Evolutionary conservation across 2,329 filamentous ascomycete genomes (phyloP), one percentile per base, ranked within the genome.

Genomic region (Sporothrix dimorphospora): DNA sequence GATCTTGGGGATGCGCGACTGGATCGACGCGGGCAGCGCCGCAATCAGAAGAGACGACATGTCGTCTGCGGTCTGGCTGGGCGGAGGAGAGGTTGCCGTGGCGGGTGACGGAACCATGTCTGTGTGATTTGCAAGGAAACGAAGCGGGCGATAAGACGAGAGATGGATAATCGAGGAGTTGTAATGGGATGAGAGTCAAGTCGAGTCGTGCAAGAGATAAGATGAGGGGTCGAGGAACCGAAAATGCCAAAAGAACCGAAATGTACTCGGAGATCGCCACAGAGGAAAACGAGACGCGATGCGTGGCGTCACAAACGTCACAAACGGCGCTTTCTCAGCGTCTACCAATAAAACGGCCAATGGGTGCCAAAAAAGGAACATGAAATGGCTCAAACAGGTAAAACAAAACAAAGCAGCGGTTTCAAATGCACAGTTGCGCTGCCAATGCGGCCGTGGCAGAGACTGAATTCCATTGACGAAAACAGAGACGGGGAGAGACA

Each of bases 21-120:
- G 76, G 65, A 77, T 72, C n/a, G 72, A 75, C 40, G 72, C 78
- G 72, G 69, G 78, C 71, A 76, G 77, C 72, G 70, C 73, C 24
- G 74, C 72, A 45, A 67, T 70, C 42, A 73, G 59, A 30, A 76
- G 74, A 9, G 75, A 76, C 11, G 74, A 51, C 73, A 74, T 73
- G 57, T 55, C 70, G 57, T 66, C 42, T 45, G 49, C 24, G 21
- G 27, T 16, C 30, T 12, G 27, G 30, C 12, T 47, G 55, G 67
- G 19, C 24, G 51, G 57, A n/a, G 59, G 21, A 21, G 69, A 19
- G 19, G 70, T 14, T 30, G 57, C 11, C 45, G 27, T 4, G 12
- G 51, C 34, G 11, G 63, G 38, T 53, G 49, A 49, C 30, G 47
- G 40, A 27, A 71, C 42, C 61, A 59, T 67, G 30, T 14, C 24